Percentiles rank a stretch among this genome's conserved stretches.
Conservation (phyloP, 78 protist genomes). For the Dictyostelium brefeldianum region DNA sequence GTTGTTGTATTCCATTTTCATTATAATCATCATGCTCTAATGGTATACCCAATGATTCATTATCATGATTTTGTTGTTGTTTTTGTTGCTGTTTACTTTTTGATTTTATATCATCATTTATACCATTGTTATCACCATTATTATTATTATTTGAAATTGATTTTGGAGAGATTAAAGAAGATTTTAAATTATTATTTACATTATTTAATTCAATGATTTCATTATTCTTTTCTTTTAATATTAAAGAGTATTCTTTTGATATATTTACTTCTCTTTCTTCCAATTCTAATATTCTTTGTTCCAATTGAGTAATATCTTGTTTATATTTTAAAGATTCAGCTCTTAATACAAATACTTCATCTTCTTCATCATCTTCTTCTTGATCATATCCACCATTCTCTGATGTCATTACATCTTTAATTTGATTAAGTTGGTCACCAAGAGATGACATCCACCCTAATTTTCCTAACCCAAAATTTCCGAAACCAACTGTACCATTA, state of each 20-base stretch:
- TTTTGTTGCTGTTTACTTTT: neutral
- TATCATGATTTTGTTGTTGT: slow-evolving; percentile 10
- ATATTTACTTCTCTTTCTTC: slow-evolving; percentile 44
- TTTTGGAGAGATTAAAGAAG: slow-evolving; percentile 30
- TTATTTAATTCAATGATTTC: slow-evolving; percentile 34
- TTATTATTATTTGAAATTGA: neutral
- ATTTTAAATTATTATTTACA: slow-evolving; percentile 43
- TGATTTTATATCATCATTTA: neutral
- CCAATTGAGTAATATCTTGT: slow-evolving; percentile 21
- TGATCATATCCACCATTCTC: slow-evolving; percentile 16
- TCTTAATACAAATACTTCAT: slow-evolving; percentile 39
- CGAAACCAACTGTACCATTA: neutral
- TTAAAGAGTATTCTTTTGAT: slow-evolving; percentile 45
- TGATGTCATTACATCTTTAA: slow-evolving; percentile 69
- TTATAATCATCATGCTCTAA: slow-evolving; percentile 32
- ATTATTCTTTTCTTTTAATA: slow-evolving; percentile 53
- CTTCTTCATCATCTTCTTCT: neutral
- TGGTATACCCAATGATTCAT: slow-evolving; percentile 14
- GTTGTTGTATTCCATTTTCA: too few species aligned
- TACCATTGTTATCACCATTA: slow-evolving; percentile 13
- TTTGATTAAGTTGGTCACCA: slow-evolving; percentile 64
- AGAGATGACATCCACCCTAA: slow-evolving; percentile 59
- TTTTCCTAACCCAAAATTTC: neutral
- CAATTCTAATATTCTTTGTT: slow-evolving; percentile 43
- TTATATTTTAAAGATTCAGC: slow-evolving; percentile 51